These are phyloP conservation scores for Ustilago esculenta DNA, from an alignment of 1,284 basidiomycete species.

Conservation along the genomic window DNA sequence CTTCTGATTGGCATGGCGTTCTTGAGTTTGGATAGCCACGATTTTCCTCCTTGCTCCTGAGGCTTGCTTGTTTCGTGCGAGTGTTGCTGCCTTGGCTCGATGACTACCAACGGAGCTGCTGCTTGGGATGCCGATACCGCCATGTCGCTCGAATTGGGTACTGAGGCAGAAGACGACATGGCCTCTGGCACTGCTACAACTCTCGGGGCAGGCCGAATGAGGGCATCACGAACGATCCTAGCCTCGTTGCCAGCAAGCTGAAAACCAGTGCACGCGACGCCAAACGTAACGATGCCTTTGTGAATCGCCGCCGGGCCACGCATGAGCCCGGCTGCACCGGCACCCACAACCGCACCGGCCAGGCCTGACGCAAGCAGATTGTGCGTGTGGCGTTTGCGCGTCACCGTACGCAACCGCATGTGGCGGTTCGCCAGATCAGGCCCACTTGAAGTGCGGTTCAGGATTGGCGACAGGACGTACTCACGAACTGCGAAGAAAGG, in stretches of 20 bases:
- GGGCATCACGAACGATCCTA: constrained; percentile 20
- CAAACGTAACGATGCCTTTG: constrained; percentile 38
- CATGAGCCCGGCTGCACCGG: constrained; percentile 23
- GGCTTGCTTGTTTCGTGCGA: neutral
- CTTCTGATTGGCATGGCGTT: constrained; percentile 36
- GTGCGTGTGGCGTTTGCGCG: constrained; percentile 28
- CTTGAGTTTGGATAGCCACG: constrained; percentile 27
- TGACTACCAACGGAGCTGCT: constrained; percentile 5
- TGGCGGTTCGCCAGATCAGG: constrained; percentile 22
- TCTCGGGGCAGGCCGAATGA: constrained; percentile 15
- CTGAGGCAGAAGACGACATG: neutral
- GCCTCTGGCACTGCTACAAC: neutral
- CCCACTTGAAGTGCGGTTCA: constrained; percentile 37
- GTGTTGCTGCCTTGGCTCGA: constrained; percentile 1
- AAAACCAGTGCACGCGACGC: constrained; percentile 27
- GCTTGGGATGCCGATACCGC: constrained; percentile 10
- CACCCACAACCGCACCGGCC: constrained; percentile 39
- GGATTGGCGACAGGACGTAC: constrained; percentile 32
- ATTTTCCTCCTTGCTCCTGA: neutral
- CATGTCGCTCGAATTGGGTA: constrained; percentile 1
- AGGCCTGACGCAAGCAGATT: constrained; percentile 31
- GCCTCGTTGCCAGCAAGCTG: constrained; percentile 45
- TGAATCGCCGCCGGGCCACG: constrained; percentile 15
- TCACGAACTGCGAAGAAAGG: constrained; percentile 49
- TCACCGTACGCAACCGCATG: constrained; percentile 23